A percentile compares a stretch with the other conserved stretches of the same genome.
phyloP scores from a whole-genome alignment of 2,329 filamentous ascomycete species.

The Venturia carpophila region DNA sequence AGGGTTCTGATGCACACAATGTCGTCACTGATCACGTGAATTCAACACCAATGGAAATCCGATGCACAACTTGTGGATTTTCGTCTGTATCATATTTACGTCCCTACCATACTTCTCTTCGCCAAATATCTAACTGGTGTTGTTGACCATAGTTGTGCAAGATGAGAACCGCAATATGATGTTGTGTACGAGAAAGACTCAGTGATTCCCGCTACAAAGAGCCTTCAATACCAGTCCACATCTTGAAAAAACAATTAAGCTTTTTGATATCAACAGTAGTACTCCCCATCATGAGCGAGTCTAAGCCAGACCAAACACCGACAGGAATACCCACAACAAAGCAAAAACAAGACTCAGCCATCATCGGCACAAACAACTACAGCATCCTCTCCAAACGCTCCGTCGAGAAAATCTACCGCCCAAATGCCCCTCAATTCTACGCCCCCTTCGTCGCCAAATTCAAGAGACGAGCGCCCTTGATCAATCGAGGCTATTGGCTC shows the following conservation, averaged over 20 bases:
- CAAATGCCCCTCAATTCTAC: slow-evolving; percentile 72
- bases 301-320: not conserved
- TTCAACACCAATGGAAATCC: no score
- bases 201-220: no score
- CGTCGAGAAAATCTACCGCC: slow-evolving; percentile 81
- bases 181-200: no score
- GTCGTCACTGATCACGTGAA: no score
- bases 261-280: no score
- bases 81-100: no score
- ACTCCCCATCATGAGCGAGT: not conserved
- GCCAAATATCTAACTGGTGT: no score
- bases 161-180: no score
- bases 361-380: slow-evolving; percentile 64
- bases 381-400: slow-evolving; percentile 89
- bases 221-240: not conserved
- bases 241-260: not conserved
- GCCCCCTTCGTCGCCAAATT: slow-evolving; percentile 81
- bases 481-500: slow-evolving; percentile 84
- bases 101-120: no score
- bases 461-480: slow-evolving; percentile 73
- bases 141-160: no score
- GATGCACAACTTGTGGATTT: no score
- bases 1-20: no score
- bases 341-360: slow-evolving; percentile 18
- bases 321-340: slow-evolving; percentile 7